These are phyloP conservation scores for Phytophthora constricta DNA, from an alignment of 352 stramenopile genomes.

Conservation along the genomic window DNA sequence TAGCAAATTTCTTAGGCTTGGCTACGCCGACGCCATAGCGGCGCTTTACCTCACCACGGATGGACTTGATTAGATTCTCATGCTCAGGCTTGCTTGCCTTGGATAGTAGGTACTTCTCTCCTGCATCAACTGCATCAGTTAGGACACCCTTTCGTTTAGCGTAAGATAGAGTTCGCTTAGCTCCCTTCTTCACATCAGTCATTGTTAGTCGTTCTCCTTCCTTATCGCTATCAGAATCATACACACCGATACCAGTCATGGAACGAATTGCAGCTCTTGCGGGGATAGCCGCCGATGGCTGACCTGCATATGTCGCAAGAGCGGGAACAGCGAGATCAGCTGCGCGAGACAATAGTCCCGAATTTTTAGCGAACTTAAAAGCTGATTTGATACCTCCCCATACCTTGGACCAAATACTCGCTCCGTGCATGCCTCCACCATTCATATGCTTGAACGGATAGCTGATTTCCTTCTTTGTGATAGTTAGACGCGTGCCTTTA, in stretches of 20 bases:
- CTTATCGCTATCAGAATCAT: neutral
- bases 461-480: slow-evolving; percentile 3
- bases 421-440: slow-evolving; percentile 10
- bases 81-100: neutral
- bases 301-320: no score
- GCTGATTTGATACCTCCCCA: neutral
- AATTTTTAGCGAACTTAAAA: no score
- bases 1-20: neutral
- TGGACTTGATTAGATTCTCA: neutral
- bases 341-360: no score
- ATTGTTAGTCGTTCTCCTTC: neutral
- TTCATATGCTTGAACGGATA: neutral
- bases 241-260: no score
- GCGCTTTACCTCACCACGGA: no score
- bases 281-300: neutral
- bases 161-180: neutral
- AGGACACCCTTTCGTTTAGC: neutral
- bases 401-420: no score
- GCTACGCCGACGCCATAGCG: neutral
- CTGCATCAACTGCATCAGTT: neutral
- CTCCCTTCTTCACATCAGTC: neutral
- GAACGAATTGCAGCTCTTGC: no score
- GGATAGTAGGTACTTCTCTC: neutral
- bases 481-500: neutral
- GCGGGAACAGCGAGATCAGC: no score